Evolutionary conservation across 108 stramenopile genomes (phyloP), one percentile per base, ranked within the genome.

Genomic region (Skeletonema potamos): DNA sequence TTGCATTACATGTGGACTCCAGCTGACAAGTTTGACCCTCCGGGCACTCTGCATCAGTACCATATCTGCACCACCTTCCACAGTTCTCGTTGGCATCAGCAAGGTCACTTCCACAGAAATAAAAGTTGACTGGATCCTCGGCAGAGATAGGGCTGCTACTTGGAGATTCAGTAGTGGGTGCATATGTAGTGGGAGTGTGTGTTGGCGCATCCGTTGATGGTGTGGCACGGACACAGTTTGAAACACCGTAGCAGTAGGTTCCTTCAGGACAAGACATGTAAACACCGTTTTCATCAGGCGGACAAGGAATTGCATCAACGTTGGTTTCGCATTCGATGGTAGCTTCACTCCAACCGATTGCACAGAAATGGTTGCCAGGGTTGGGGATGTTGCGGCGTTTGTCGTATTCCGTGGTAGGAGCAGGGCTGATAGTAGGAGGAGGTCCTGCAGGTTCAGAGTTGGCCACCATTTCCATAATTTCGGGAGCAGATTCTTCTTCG

Each of bases 1-100:
- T 76, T 58, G 74, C 74, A 57, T 76, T 76, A 34, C 74, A 76
- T 8, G 61, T 18, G 11, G 66, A 63, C 29, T 62, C 32, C 22
- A 61, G 9, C 6, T 66, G 67, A 30, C 74, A 76, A 29, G 30
- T 41, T 26, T 76, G 74, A 56, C 54, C 66, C 10, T 41, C 24
- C 11, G 74, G 74, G 27, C 74, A 76, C 58, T 68, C 66, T 32
- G 24, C 30, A 36, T 76, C 54, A 3, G 56, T 57, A 9, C 74
- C 74, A 51, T 62, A 48, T 2, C 66, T 59, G 33, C 74, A 76
- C 74, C 74, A 76, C 26, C 9, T 46, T 20, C 67, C 67, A 26
- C 66, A 68, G 10, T 54, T 61, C 24, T 54, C 62, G 27, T 76
- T 63, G 6, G 67, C 67, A 34, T 76, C 66, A 15, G 55, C 61